These are phyloP conservation scores for Penicillium sp. DNA, from an alignment of 2,329 filamentous ascomycete genomes.

Conservation along the genomic window DNA sequence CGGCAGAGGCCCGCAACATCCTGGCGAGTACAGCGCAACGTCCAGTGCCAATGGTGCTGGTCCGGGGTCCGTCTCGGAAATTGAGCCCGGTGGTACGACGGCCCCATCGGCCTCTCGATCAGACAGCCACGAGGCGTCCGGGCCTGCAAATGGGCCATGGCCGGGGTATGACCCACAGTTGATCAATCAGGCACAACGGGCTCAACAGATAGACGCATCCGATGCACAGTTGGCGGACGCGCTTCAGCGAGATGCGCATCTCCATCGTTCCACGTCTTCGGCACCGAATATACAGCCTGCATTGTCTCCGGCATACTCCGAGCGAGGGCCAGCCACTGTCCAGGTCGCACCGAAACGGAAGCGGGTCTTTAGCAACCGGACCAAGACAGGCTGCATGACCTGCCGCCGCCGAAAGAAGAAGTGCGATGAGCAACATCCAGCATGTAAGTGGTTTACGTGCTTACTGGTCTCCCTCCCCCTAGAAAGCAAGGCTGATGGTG, in stretches of 20 bases:
- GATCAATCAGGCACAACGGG: conserved; percentile 45
- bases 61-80: conserved; percentile 18
- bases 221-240: conserved; percentile 50
- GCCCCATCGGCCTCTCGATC: conserved; percentile 18
- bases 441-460: conserved; percentile 63
- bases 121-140: conserved; percentile 29
- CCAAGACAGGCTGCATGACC: conserved; percentile 65
- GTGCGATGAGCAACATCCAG: conserved; percentile 67
- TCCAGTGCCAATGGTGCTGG: conserved; percentile 17
- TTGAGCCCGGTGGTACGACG: conserved; percentile 16
- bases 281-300: conserved; percentile 33
- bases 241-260: conserved; percentile 47
- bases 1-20: conserved; percentile 32
- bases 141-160: conserved; percentile 31
- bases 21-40: conserved; percentile 29
- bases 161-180: conserved; percentile 39
- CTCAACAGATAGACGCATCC: conserved; percentile 41
- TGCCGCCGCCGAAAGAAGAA: conserved; percentile 15
- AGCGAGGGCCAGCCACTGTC: conserved; percentile 31
- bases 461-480: background rate
- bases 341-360: conserved; percentile 44
- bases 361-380: conserved; percentile 76
- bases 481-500: background rate
- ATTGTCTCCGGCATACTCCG: conserved; percentile 30
- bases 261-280: conserved; percentile 35